Evolutionary conservation across 2,329 filamentous ascomycete species (phyloP), one percentile per base, ranked within the genome.

Genomic region (Talaromyces sp.): DNA sequence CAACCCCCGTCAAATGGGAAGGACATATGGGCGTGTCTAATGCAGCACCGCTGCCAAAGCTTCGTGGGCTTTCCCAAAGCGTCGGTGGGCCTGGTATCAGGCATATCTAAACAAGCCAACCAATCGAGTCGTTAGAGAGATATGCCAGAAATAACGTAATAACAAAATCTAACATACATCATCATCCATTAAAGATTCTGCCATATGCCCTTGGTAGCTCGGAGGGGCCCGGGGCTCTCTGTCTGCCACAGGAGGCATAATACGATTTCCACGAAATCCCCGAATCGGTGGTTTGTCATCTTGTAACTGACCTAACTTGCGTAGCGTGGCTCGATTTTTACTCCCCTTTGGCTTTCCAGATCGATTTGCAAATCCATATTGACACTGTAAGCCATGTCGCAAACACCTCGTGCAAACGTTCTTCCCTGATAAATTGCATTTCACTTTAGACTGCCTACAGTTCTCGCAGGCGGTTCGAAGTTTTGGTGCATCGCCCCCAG

Each of bases 301-400:
- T 48, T 68, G 70, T 27, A 73, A 56, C 45, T 70, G 68, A 5
- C 70, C 70, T 32, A 73, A 33, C 35, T 71, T 73, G 51, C 65
- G 63, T 19, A 73, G 52, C 3, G 71, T 73, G 3, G 71, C 68
- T 40, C 70, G 63, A 49, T 73, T 73, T 47, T 72, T 73, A 56
- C 70, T 73, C 7, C 71, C 71, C 49, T 73, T 73, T 13, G 71
- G 71, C 52, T 73, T 73, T 6, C 71, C 71, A 16, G 71, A 72
- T 22, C 71, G 69, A 52, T 72, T 73, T 41, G 71, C 71, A 47
- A 70, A 66, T 32, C 70, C 67, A 51, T 73, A 73, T 54, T 66
- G 67, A 50, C 71, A 73, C 42, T 66, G 65, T 40, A 73, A 53
- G 8, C 70, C 70, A 54, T 73, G 70, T 14, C 70, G 71, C 30